phyloP scores from a whole-genome alignment of 148 eudicot genomes.

The Rhododendron griersonianum region DNA sequence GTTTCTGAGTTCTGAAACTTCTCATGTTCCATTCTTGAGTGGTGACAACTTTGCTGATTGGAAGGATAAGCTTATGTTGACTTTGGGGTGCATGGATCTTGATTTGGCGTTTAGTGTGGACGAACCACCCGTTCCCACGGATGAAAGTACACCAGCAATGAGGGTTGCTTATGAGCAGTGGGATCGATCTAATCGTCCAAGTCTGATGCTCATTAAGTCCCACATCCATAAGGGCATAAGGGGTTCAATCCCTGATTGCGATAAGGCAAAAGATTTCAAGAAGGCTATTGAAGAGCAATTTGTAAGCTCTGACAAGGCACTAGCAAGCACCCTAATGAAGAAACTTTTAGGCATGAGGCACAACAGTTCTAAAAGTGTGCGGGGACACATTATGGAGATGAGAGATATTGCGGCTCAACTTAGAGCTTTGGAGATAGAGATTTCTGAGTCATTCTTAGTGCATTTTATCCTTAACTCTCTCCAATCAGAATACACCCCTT shows the following conservation, averaged over 20 bases:
- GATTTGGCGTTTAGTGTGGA: not conserved
- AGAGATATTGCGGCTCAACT: too few species aligned
- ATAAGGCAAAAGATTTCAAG: not conserved
- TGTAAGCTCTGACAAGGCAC: too few species aligned
- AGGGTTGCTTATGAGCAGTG: not conserved
- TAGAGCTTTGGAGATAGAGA: too few species aligned
- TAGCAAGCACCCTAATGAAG: not conserved
- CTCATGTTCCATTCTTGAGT: not conserved
- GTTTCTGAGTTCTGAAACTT: not conserved
- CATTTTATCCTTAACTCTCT: too few species aligned
- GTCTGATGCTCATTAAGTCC: slow-evolving; percentile 6
- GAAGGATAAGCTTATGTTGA: slow-evolving; percentile 1
- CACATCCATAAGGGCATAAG: not conserved
- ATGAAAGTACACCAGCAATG: too few species aligned
- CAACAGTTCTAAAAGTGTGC: not conserved
- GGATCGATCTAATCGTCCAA: not conserved
- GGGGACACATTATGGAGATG: not conserved
- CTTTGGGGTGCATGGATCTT: slow-evolving; percentile 12
- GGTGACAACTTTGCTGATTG: slow-evolving; percentile 5
- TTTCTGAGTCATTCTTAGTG: too few species aligned
- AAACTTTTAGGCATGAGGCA: not conserved
- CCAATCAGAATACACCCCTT: too few species aligned
- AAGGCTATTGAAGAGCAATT: not conserved
- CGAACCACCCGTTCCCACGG: too few species aligned
- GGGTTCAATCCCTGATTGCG: not conserved